Evolutionary conservation across 805 yeast species (phyloP), one percentile per base, ranked within the genome.

Genomic region (Myxozyma udenii): DNA sequence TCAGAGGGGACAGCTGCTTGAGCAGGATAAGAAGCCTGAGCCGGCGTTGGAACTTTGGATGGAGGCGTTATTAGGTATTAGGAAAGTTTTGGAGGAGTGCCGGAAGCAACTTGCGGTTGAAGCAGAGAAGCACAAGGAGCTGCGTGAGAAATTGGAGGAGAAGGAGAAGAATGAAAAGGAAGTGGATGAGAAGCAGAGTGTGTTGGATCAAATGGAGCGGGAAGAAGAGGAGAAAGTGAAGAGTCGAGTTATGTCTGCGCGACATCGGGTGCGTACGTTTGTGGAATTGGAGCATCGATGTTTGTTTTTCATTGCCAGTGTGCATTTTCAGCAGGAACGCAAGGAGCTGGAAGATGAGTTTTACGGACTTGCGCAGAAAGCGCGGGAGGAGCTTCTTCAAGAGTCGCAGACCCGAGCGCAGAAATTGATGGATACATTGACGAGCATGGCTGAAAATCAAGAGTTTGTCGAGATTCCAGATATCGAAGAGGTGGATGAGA

Each of bases 281-380:
- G 59, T 75, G 28, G 84, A 87, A 45, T 62, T 80, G 9, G 68
- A 87, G 14, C 97, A 93, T 65, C 82, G 90, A 46, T 76, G 84
- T 40, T 84, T 79, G 63, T 91, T 90, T 63, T 79, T 88, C 55
- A 71, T 85, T 23, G 97, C 87, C 0, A 80, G 89, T 1, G 78
- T 85, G 0, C 79, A 84, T 62, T 86, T 76, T 57, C 90, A 84
- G 60, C 64, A 73, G 51, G 64, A 62, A 19, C 75, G 77, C 61
- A 75, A 75, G 51, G 64, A 66, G 3, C 46, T 69, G 23, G 95
- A 86, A 62, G 71, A 71, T 37, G 61, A 70, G 18, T 79, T 70
- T 61, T 87, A 86, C 63, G 71, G 68, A 0, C 69, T 70, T 43
- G 95, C 95, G 0, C 90, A 85, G 53, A 61, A 61, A 2, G 54